phyloP scores from a whole-genome alignment of 2,329 filamentous ascomycete genomes.

The Dothideomycetes sp. region DNA sequence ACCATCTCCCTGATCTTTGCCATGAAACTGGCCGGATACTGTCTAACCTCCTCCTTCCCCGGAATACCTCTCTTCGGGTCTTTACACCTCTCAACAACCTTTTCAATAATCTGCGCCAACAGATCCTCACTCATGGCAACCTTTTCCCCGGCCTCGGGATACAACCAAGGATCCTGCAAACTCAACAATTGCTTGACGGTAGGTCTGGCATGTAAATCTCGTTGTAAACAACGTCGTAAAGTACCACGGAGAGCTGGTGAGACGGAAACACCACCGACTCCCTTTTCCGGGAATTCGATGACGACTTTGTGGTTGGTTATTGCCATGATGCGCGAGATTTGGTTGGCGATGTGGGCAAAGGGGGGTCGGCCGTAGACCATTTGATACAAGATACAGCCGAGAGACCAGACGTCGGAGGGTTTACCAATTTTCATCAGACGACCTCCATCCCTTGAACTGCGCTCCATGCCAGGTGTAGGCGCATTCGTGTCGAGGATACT shows the following conservation, averaged over 20 bases:
- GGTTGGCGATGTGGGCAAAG: constrained; percentile 84
- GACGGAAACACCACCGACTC: constrained; percentile 53
- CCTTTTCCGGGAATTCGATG: constrained; percentile 63
- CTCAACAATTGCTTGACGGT: constrained; percentile 48
- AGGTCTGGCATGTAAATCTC: constrained; percentile 48
- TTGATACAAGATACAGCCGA: constrained; percentile 94
- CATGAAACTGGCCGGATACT: constrained; percentile 40
- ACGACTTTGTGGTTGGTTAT: constrained; percentile 70
- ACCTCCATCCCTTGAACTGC: constrained; percentile 23
- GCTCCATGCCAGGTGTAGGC: constrained; percentile 32
- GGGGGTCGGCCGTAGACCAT: constrained; percentile 97
- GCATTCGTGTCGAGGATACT: constrained; percentile 81
- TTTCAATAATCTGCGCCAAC: constrained; percentile 49
- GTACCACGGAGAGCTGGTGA: constrained; percentile 48
- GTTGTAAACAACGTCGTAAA: constrained; percentile 48
- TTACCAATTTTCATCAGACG: constrained; percentile 81
- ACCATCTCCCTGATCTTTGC: constrained; percentile 37
- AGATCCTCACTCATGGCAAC: constrained; percentile 49
- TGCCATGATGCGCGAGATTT: constrained; percentile 75
- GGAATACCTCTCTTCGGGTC: constrained; percentile 44
- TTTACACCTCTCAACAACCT: constrained; percentile 51
- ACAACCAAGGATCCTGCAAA: constrained; percentile 48
- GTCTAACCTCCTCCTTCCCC: constrained; percentile 44
- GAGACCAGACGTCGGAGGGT: constrained; percentile 88
- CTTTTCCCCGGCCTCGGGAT: constrained; percentile 42